Evolutionary conservation across 202 grass and related monocot genomes (phyloP).

Genomic region (Eragrostis tef): DNA sequence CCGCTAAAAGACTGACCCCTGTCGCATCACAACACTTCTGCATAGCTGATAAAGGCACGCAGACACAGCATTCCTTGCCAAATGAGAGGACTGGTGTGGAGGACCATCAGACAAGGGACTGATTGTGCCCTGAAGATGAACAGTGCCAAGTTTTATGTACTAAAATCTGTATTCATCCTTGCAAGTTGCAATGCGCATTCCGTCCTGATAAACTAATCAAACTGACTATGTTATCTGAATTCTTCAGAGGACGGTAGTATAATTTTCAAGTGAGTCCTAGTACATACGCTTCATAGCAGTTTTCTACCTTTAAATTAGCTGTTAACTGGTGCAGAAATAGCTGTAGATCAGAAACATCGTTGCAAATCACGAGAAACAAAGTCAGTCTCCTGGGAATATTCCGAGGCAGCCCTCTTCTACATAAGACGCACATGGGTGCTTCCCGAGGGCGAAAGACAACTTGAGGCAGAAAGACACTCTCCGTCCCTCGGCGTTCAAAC

Average conservation of each 20-base stretch:
- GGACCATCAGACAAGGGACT: background rate
- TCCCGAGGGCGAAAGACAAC: background rate
- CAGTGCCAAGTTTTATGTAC: background rate
- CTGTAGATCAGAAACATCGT: background rate
- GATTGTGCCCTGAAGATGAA: background rate
- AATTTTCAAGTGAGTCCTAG: background rate
- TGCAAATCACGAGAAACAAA: background rate
- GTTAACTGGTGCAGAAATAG: background rate
- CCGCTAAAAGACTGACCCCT: slow-evolving; percentile 23
- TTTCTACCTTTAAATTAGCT: background rate
- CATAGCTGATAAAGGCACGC: background rate
- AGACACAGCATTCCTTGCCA: background rate
- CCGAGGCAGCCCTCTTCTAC: background rate
- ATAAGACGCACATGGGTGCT: slow-evolving; percentile 26
- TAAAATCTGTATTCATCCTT: background rate
- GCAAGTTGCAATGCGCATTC: background rate
- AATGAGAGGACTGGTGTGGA: background rate
- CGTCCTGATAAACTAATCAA: background rate
- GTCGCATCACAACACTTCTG: background rate
- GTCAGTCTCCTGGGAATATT: slow-evolving; percentile 44
- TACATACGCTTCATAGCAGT: background rate
- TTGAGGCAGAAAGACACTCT: background rate
- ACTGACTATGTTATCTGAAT: background rate
- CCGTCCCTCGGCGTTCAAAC: background rate
- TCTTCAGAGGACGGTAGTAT: background rate